phyloP scores from a whole-genome alignment of 768 basidiomycete genomes.

The Rubroboletus satanas region DNA sequence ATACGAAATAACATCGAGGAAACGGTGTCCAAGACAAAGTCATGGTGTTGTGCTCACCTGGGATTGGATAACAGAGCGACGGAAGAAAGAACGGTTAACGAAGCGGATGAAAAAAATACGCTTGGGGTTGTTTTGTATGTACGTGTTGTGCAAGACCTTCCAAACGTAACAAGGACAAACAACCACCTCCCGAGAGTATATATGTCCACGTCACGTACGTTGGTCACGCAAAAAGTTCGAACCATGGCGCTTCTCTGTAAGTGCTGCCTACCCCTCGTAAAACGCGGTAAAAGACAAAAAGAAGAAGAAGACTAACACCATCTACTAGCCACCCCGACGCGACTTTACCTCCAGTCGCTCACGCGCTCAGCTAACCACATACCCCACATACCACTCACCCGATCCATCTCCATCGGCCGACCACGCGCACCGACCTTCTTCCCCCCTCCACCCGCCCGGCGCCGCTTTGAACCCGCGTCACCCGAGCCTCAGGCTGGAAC shows the following conservation, averaged over 20 bases:
- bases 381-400: constrained; percentile 6
- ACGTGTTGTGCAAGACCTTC: constrained; percentile 23
- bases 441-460: constrained; percentile 14
- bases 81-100: neutral
- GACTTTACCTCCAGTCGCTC: constrained; percentile 2
- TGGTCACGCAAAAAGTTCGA: neutral
- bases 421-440: neutral
- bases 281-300: neutral
- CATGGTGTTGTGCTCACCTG: constrained; percentile 17
- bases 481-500: neutral
- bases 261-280: neutral
- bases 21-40: neutral
- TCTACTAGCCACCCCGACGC: neutral
- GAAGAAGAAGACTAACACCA: neutral
- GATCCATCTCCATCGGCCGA: constrained; percentile 5
- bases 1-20: constrained; percentile 3
- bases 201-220: neutral
- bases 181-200: constrained; percentile 10
- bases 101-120: neutral
- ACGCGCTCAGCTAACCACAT: constrained; percentile 2
- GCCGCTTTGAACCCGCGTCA: constrained; percentile 1
- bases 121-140: neutral
- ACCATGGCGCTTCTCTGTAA: constrained; percentile 12
- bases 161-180: constrained; percentile 26
- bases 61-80: neutral